Conservation (phyloP, 169 alveolate genomes). For the Plasmodium malariae region DNA sequence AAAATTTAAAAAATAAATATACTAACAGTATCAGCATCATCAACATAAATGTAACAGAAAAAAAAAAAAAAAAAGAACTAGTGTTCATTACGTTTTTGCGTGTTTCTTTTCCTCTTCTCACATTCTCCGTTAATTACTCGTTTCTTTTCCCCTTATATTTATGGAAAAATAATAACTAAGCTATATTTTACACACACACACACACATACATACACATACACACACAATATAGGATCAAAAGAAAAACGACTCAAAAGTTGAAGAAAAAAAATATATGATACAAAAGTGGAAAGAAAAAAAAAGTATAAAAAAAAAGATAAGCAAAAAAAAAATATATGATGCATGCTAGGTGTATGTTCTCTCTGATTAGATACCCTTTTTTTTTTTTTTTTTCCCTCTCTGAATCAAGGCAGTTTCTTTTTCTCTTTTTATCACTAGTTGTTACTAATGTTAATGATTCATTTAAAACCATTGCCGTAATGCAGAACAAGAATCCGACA, state of each 20-base stretch:
- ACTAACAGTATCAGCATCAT: slow-evolving; percentile 45
- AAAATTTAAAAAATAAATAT: slow-evolving; percentile 34
- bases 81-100: not conserved
- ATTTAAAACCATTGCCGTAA: too few relatives aligned
- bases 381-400: too few relatives aligned
- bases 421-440: too few relatives aligned
- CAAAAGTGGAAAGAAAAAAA: slow-evolving; percentile 55
- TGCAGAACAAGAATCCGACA: slow-evolving; percentile 63
- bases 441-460: too few relatives aligned
- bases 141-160: not conserved
- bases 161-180: not conserved
- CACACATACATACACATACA: not conserved
- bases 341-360: too few relatives aligned
- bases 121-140: not conserved
- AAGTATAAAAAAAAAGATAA: not conserved
- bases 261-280: slow-evolving; percentile 62
- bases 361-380: too few relatives aligned
- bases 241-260: slow-evolving; percentile 40
- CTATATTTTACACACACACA: not conserved
- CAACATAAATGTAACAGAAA: slow-evolving; percentile 35
- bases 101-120: not conserved
- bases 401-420: too few relatives aligned
- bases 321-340: slow-evolving; percentile 1
- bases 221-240: slow-evolving; percentile 30
- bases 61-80: not conserved